A percentile compares a stretch with the other conserved stretches of the same genome.
Evolutionary conservation across 1,139 yeast genomes (phyloP).

Genomic region (Debaryomyces subglobosus): DNA sequence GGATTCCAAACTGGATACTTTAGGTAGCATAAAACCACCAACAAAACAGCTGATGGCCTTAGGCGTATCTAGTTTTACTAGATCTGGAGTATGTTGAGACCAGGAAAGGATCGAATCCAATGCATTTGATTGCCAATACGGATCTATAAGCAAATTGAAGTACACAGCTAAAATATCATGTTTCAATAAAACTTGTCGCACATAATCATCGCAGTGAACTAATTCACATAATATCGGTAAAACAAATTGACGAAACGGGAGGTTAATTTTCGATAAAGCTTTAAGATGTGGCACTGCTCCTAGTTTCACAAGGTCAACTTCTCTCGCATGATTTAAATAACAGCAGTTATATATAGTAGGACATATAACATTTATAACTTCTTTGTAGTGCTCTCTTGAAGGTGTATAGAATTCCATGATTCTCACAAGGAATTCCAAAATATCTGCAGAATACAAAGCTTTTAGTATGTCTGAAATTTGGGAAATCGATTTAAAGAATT

Average conservation of each 20-base stretch:
- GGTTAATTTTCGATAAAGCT: conserved; percentile 45
- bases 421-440: conserved; percentile 43
- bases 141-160: conserved; percentile 53
- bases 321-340: conserved; percentile 56
- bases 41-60: conserved; percentile 36
- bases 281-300: conserved; percentile 59
- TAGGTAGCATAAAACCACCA: conserved; percentile 43
- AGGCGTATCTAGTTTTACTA: conserved; percentile 28
- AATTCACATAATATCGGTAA: conserved; percentile 67
- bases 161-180: conserved; percentile 50
- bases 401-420: conserved; percentile 34
- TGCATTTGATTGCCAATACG: conserved; percentile 73
- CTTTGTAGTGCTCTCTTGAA: conserved; percentile 35
- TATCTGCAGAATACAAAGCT: conserved; percentile 41
- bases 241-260: conserved; percentile 62
- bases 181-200: conserved; percentile 41
- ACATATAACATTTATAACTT: conserved; percentile 44
- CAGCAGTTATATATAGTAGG: conserved; percentile 59
- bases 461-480: conserved; percentile 40
- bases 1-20: conserved; percentile 46
- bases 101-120: conserved; percentile 57
- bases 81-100: conserved; percentile 33
- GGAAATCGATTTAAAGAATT: conserved; percentile 48
- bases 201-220: conserved; percentile 50
- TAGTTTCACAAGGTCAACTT: conserved; percentile 53